A percentile compares a stretch with the other conserved stretches of the same genome.
Conservation (phyloP, 2,329 filamentous ascomycete genomes). For the Apiospora rasikravindrae region DNA sequence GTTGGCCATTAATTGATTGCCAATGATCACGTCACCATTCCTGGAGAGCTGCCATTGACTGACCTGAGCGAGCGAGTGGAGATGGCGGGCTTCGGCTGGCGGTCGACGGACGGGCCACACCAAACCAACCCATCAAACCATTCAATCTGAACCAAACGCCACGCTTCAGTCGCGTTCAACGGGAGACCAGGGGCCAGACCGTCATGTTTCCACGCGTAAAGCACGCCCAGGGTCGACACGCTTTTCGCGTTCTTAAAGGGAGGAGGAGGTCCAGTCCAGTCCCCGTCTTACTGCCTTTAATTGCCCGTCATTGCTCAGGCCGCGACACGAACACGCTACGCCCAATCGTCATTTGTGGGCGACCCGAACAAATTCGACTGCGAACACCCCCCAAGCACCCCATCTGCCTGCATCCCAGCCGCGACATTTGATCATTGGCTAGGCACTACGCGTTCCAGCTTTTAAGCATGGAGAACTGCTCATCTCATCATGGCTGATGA, state of each 20-base stretch:
- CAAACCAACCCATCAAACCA: constrained; percentile 11
- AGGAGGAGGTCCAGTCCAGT: neutral
- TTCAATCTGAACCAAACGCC: constrained; percentile 22
- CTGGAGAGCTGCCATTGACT: constrained; percentile 14
- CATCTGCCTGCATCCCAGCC: neutral
- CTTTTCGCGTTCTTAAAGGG: constrained; percentile 37
- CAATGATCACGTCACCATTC: constrained; percentile 38
- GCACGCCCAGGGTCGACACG: constrained; percentile 29
- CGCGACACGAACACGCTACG: neutral
- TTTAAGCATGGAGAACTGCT: neutral
- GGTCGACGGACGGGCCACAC: constrained; percentile 23
- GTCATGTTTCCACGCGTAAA: constrained; percentile 37
- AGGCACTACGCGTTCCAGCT: neutral
- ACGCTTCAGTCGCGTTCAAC: constrained; percentile 22
- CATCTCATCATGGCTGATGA: neutral
- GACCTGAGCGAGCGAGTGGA: neutral
- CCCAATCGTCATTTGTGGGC: constrained; percentile 5
- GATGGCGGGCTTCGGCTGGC: constrained; percentile 20
- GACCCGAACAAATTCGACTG: neutral
- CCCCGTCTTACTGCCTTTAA: constrained; percentile 9
- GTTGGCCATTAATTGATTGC: constrained; percentile 19
- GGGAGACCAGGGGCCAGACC: constrained; percentile 22
- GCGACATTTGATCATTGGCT: neutral
- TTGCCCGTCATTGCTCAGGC: neutral
- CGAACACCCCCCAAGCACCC: neutral